Evolutionary conservation across 2,329 filamentous ascomycete genomes (phyloP).

Genomic region (Trichoderma cornu-damae): DNA sequence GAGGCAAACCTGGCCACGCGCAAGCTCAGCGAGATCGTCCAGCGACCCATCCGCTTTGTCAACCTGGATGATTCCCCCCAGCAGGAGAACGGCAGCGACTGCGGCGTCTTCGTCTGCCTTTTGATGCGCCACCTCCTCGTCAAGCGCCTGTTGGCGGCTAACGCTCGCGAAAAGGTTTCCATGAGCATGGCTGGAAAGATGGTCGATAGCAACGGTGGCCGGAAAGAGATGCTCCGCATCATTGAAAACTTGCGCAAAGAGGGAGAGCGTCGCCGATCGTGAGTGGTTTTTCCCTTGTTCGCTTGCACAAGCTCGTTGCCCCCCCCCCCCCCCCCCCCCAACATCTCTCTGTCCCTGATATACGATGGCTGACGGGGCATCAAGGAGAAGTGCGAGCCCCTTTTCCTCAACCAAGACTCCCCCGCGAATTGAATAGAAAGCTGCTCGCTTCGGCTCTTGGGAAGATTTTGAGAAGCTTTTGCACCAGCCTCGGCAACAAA

Average conservation of each 20-base stretch:
- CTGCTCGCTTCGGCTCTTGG: slow-evolving; percentile 31
- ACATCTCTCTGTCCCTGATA: background rate
- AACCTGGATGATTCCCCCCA: slow-evolving; percentile 81
- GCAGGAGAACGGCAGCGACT: slow-evolving; percentile 89
- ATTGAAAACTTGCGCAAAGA: slow-evolving; percentile 85
- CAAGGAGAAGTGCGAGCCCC: slow-evolving; percentile 37
- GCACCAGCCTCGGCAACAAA: slow-evolving; percentile 18
- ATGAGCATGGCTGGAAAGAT: slow-evolving; percentile 88
- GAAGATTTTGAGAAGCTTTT: slow-evolving; percentile 28
- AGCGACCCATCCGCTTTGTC: slow-evolving; percentile 65
- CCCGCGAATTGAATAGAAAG: slow-evolving; percentile 41
- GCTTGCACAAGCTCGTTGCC: too few species aligned
- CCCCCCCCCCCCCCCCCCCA: too few species aligned
- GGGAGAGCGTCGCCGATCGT: slow-evolving; percentile 78
- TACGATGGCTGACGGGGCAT: slow-evolving; percentile 10
- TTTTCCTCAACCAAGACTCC: slow-evolving; percentile 37
- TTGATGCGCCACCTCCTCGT: slow-evolving; percentile 91
- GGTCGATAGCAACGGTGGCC: slow-evolving; percentile 71
- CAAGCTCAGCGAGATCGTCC: slow-evolving; percentile 65
- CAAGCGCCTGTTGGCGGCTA: slow-evolving; percentile 72
- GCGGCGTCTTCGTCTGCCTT: slow-evolving; percentile 92
- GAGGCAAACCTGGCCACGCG: slow-evolving; percentile 66
- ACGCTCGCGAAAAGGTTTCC: slow-evolving; percentile 77
- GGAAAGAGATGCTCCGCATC: slow-evolving; percentile 87
- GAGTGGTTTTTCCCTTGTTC: slow-evolving; percentile 39